phyloP scores from a whole-genome alignment of 2,329 filamentous ascomycete genomes.

The Aplosporella prunicola region DNA sequence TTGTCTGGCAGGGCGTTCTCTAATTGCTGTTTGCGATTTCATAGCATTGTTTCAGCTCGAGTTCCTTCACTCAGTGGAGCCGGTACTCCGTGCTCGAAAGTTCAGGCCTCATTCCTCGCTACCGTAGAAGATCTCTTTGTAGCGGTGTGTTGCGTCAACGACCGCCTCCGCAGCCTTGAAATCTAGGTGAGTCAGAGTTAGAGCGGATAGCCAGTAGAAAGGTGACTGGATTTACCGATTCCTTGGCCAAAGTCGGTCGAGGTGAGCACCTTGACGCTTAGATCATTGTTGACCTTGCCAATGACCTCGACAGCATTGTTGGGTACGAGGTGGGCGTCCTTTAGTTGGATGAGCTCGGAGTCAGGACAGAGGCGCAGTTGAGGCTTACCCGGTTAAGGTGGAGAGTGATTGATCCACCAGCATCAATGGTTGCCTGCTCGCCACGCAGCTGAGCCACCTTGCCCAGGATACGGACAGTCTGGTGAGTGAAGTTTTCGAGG shows the following conservation, averaged over 20 bases:
- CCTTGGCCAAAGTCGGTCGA: constrained; percentile 58
- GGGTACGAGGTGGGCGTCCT: constrained; percentile 63
- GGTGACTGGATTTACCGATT: constrained; percentile 50
- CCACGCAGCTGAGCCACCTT: constrained; percentile 76
- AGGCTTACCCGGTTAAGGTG: constrained; percentile 59
- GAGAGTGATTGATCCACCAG: constrained; percentile 64
- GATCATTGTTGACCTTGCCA: constrained; percentile 67
- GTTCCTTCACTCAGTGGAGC: too few relatives aligned
- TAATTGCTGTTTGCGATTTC: too few relatives aligned
- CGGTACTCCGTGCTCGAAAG: too few relatives aligned
- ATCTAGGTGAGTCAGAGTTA: constrained; percentile 45
- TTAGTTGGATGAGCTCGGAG: neutral
- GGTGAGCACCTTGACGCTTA: constrained; percentile 60
- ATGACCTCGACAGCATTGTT: constrained; percentile 68
- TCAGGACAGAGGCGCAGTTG: neutral
- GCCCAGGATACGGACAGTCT: constrained; percentile 76
- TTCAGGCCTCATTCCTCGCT: too few relatives aligned
- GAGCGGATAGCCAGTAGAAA: constrained; percentile 3
- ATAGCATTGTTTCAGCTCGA: too few relatives aligned
- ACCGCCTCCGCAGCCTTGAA: constrained; percentile 66
- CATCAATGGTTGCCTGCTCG: constrained; percentile 70
- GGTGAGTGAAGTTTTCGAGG: constrained; percentile 61
- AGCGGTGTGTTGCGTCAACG: constrained; percentile 75
- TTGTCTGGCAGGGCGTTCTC: too few relatives aligned
- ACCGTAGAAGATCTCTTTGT: constrained; percentile 72